Conservation (phyloP, 202 grass and related monocot genomes). For the Alloteropsis angusta region DNA sequence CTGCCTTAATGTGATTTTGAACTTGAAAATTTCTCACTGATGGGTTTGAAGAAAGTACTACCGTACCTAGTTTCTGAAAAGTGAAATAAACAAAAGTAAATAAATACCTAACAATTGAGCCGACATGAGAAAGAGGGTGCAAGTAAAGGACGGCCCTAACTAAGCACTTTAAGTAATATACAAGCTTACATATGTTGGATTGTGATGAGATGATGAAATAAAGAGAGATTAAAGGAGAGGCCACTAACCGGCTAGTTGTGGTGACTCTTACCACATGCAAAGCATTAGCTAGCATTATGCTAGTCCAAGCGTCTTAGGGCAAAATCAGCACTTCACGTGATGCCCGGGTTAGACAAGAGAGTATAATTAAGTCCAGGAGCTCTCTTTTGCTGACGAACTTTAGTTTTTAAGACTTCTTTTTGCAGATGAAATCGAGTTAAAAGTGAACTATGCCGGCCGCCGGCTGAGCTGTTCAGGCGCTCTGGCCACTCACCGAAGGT, state of each 20-base stretch:
- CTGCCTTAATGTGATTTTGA: no score
- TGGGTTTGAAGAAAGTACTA: no score
- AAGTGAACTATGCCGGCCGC: neutral
- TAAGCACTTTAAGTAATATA: no score
- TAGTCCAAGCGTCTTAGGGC: no score
- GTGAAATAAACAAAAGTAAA: neutral
- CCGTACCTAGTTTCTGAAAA: neutral
- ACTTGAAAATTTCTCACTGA: no score
- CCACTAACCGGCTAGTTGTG: neutral
- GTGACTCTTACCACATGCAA: neutral
- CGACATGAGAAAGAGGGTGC: neutral
- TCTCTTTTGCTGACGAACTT: no score
- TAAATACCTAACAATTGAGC: neutral
- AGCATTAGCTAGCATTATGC: no score
- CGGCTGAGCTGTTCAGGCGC: neutral
- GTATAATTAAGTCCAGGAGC: neutral
- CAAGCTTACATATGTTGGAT: neutral
- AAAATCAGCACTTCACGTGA: no score
- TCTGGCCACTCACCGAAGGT: neutral
- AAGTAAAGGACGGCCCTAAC: neutral
- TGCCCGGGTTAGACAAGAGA: neutral
- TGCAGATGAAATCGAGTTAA: neutral
- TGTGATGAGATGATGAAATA: neutral
- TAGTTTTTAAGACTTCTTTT: no score
- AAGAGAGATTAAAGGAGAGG: neutral